Evolutionary conservation across 352 stramenopile genomes (phyloP), one percentile per base, ranked within the genome.

Genomic region (Phytopythium mirpurense): DNA sequence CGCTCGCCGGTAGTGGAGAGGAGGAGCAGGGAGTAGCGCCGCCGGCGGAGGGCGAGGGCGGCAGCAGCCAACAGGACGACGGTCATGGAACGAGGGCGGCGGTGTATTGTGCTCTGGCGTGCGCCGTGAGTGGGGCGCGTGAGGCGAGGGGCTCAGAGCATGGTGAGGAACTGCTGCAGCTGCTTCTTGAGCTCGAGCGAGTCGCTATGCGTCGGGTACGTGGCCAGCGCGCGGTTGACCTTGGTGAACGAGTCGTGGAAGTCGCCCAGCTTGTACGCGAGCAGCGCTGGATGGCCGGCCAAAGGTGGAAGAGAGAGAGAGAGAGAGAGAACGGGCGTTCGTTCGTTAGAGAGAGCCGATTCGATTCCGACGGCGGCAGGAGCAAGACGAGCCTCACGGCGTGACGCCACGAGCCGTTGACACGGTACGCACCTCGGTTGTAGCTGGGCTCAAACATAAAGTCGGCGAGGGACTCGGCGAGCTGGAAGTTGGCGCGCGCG

Each of bases 391-490:
- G 12, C 31, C 0, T 34, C 14, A 34, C 49, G 16, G n/a, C n/a
- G n/a, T n/a, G n/a, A n/a, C n/a, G n/a, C n/a, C n/a, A n/a, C n/a
- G n/a, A n/a, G n/a, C n/a, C n/a, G n/a, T n/a, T 9, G 29, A 9
- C 29, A 5, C 5, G 29, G 29, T 10, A 59, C 62, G 15, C 57
- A 89, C 77, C 81, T 62, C 80, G 73, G 54, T 98, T 97, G 65
- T 96, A 97, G 61, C 82, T 90, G 11, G 90, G 85, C 62, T 97
- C 89, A 52, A 96, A 97, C 64, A 96, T 86, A 57, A 93, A 94
- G 29, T 88, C 82, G 16, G 83, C 83, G 6, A 95, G 69, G 11
- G 72, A 74, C 54, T 93, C 75, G 35, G 86, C 81, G 29, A 83
- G 70, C 62, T 86, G 70, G 50, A 97, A 94, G 69, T 91, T 84